Evolutionary conservation across 2,329 filamentous ascomycete species (phyloP).

Genomic region (Trichoderma lentiforme): DNA sequence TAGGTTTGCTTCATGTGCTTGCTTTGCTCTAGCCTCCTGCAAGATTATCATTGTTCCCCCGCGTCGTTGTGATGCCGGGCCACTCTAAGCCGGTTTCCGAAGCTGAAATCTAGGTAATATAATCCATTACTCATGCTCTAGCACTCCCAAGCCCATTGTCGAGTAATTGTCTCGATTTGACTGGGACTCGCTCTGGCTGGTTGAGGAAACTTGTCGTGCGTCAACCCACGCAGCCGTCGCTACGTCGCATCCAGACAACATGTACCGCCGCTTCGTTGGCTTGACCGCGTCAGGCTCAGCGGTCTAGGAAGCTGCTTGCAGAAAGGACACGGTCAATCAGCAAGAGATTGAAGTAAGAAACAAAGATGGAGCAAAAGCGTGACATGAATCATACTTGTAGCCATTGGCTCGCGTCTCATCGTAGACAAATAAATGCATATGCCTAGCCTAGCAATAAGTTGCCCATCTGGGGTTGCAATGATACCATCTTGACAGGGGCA

Average conservation of each 20-base stretch:
- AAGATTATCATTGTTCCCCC: not conserved
- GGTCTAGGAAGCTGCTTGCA: not conserved
- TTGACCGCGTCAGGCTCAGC: not conserved
- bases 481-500: not conserved
- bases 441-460: not conserved
- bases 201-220: not conserved
- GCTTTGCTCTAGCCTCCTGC: not conserved
- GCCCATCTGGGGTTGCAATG: not conserved
- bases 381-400: not conserved
- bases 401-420: not conserved
- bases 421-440: not conserved
- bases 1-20: not conserved
- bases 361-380: not conserved
- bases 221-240: not conserved
- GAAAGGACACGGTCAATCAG: not conserved
- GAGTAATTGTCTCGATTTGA: not conserved
- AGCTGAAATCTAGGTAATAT: not conserved
- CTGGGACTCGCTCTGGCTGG: not conserved
- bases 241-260: conserved; percentile 6
- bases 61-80: not conserved
- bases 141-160: not conserved
- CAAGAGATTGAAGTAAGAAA: not conserved
- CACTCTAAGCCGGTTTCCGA: not conserved
- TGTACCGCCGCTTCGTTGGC: not conserved
- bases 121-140: not conserved